phyloP scores from a whole-genome alignment of 148 eudicot genomes.

The Pharnaceum exiguum region DNA sequence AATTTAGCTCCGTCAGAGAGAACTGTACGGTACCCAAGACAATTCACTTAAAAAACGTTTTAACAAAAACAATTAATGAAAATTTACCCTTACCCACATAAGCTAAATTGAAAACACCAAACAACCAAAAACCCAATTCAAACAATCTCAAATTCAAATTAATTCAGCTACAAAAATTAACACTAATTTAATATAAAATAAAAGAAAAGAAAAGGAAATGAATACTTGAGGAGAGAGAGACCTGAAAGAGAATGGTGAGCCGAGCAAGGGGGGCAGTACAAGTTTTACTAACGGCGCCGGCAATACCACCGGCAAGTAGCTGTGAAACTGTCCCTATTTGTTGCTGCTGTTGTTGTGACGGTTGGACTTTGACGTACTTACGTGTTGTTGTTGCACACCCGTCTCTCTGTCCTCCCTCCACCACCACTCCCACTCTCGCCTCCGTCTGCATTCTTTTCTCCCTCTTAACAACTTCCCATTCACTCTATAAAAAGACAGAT shows the following conservation, averaged over 20 bases:
- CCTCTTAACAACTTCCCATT: not conserved
- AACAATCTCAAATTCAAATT: not conserved
- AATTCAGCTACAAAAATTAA: not conserved
- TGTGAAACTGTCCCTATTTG: constrained; percentile 52
- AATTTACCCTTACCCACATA: no score
- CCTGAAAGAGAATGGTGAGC: constrained; percentile 72
- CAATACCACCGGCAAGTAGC: constrained; percentile 67
- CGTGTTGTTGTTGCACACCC: constrained; percentile 36
- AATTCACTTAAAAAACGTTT: no score
- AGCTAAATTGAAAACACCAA: not conserved
- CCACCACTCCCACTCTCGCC: constrained; percentile 76
- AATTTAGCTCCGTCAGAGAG: no score
- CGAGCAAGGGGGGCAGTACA: constrained; percentile 77
- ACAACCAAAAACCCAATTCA: not conserved
- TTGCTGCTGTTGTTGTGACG: constrained; percentile 28
- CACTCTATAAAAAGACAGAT: not conserved
- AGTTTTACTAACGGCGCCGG: constrained; percentile 77
- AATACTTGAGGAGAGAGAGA: constrained; percentile 1
- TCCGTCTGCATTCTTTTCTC: constrained; percentile 69
- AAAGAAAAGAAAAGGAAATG: not conserved
- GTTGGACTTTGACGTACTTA: constrained; percentile 33
- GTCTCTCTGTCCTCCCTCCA: constrained; percentile 50
- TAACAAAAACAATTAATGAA: no score
- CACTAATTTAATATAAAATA: not conserved
- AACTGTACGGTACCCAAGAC: no score